Percentiles rank a stretch among this genome's conserved stretches.
These are phyloP conservation scores for Ogataea salicorniae DNA, from an alignment of 805 yeast species.

Conservation along the genomic window DNA sequence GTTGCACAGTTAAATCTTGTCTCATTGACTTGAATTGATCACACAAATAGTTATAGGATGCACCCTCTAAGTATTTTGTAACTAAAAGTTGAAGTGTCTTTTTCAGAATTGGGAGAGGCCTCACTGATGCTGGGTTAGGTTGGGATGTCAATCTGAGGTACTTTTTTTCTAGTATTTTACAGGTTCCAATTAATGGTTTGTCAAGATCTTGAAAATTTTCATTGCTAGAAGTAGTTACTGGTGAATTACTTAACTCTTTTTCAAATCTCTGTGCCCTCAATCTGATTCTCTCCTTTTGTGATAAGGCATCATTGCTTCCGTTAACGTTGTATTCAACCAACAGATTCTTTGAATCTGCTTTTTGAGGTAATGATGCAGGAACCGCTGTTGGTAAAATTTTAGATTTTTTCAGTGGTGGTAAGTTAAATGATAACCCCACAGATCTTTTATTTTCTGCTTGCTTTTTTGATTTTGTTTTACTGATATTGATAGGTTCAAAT, in stretches of 20 bases:
- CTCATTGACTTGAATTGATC: constrained; percentile 90
- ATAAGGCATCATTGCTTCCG: constrained; percentile 18
- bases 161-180: constrained; percentile 63
- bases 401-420: constrained; percentile 12
- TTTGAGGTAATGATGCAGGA: not conserved
- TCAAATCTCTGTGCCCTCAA: constrained; percentile 49
- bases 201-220: constrained; percentile 6
- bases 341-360: not conserved
- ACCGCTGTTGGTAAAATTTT: constrained; percentile 2
- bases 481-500: not conserved
- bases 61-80: constrained; percentile 44
- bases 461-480: not conserved
- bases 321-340: constrained; percentile 2
- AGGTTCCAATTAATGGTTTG: constrained; percentile 51
- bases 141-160: constrained; percentile 85
- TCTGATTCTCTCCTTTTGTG: constrained; percentile 31
- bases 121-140: constrained; percentile 77
- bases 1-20: constrained; percentile 91
- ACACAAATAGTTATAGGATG: constrained; percentile 68
- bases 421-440: constrained; percentile 2
- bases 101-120: constrained; percentile 63
- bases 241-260: constrained; percentile 22
- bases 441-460: not conserved
- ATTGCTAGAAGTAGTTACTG: constrained; percentile 3
- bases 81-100: constrained; percentile 52